Conservation (phyloP, 441 rosid species). For the Viola pubescens region DNA sequence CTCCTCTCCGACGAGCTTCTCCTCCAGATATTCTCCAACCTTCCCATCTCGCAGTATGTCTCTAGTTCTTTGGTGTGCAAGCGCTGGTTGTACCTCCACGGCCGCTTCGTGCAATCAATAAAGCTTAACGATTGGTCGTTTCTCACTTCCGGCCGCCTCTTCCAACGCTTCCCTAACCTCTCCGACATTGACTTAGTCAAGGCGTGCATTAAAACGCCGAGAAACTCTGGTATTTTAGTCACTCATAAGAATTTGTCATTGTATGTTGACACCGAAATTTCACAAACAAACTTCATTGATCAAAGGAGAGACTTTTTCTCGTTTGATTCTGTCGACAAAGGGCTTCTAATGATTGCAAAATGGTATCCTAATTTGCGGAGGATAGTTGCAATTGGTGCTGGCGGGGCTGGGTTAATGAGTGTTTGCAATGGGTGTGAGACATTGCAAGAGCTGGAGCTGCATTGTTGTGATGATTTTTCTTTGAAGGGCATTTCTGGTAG, state of each 20-base stretch:
- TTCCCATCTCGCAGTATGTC: conserved; percentile 38
- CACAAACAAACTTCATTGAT: conserved; percentile 18
- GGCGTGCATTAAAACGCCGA: conserved; percentile 34
- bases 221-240: conserved; percentile 36
- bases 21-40: conserved; percentile 40
- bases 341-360: conserved; percentile 36
- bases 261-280: conserved; percentile 22
- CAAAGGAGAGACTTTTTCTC: conserved; percentile 23
- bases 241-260: conserved; percentile 31
- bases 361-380: conserved; percentile 54
- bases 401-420: conserved; percentile 42
- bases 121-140: conserved; percentile 52
- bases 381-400: conserved; percentile 43
- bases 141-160: conserved; percentile 49
- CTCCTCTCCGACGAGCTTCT: conserved; percentile 51
- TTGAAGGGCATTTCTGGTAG: conserved; percentile 46
- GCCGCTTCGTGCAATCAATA: conserved; percentile 52
- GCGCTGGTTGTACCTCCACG: conserved; percentile 63
- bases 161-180: conserved; percentile 53
- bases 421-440: conserved; percentile 41
- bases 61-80: conserved; percentile 56
- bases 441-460: conserved; percentile 68
- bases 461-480: conserved; percentile 40
- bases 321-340: conserved; percentile 29
- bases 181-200: conserved; percentile 38